Conservation (phyloP, 2,329 filamentous ascomycete species). For the Xylaria sp. region DNA sequence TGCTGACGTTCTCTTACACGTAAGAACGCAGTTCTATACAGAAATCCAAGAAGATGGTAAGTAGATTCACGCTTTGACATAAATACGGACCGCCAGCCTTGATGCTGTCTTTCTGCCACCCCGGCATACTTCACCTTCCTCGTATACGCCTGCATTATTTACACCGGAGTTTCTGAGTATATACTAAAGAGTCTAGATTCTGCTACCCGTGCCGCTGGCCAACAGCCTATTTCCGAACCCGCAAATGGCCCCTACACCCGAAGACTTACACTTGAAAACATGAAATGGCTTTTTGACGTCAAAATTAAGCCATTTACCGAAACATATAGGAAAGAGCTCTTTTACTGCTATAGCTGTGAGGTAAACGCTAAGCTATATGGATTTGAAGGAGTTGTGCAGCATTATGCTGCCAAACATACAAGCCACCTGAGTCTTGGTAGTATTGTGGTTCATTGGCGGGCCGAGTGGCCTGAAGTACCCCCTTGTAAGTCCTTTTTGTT, state of each 20-base stretch:
- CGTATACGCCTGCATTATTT: background rate
- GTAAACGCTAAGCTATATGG: conserved; percentile 70
- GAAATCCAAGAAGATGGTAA: conserved; percentile 58
- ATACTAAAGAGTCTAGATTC: conserved; percentile 39
- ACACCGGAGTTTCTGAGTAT: background rate
- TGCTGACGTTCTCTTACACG: conserved; percentile 70
- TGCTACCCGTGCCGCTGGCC: conserved; percentile 52
- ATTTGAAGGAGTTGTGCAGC: conserved; percentile 80
- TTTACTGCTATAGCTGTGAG: conserved; percentile 75
- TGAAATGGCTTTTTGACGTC: conserved; percentile 83
- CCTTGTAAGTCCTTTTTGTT: conserved; percentile 57
- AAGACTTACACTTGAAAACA: conserved; percentile 67
- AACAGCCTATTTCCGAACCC: conserved; percentile 52
- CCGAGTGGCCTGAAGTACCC: conserved; percentile 78
- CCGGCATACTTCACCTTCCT: background rate
- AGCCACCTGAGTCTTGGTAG: conserved; percentile 71
- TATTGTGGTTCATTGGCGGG: conserved; percentile 77
- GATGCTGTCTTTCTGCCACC: background rate
- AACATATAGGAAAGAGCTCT: conserved; percentile 70
- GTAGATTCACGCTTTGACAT: background rate
- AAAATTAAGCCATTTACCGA: conserved; percentile 76
- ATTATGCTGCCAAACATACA: conserved; percentile 84
- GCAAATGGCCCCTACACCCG: conserved; percentile 56
- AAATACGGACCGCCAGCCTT: background rate
- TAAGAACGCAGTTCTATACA: conserved; percentile 70